phyloP scores from a whole-genome alignment of 768 basidiomycete genomes.

The Lentinula lateritia region DNA sequence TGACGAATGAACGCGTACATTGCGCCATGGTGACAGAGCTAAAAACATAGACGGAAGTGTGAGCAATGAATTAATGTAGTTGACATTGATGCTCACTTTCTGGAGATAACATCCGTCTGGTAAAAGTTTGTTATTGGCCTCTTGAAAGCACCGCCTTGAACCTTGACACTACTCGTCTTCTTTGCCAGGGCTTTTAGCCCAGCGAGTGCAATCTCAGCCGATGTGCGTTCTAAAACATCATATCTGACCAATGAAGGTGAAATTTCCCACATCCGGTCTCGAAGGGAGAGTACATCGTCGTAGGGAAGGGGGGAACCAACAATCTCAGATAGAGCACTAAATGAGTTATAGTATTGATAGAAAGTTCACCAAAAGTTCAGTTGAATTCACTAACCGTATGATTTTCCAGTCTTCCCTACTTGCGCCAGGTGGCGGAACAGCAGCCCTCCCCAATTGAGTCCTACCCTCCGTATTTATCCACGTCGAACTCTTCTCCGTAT shows the following conservation, averaged over 20 bases:
- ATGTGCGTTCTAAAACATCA: slow-evolving; percentile 74
- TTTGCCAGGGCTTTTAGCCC: slow-evolving; percentile 60
- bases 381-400: slow-evolving; percentile 53
- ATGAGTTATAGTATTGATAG: neutral
- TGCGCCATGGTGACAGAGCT: slow-evolving; percentile 97
- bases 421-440: slow-evolving; percentile 92
- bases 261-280: slow-evolving; percentile 96
- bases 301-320: slow-evolving; percentile 81
- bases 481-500: slow-evolving; percentile 84
- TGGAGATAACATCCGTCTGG: slow-evolving; percentile 90
- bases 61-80: neutral
- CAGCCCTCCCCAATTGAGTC: slow-evolving; percentile 83
- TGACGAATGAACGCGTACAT: slow-evolving; percentile 82
- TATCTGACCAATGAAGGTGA: slow-evolving; percentile 87
- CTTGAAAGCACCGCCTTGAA: slow-evolving; percentile 55
- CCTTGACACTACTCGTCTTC: slow-evolving; percentile 48
- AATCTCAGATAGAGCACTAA: slow-evolving; percentile 84
- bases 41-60: slow-evolving; percentile 1
- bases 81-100: slow-evolving; percentile 60
- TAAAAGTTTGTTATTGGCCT: slow-evolving; percentile 93
- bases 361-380: neutral
- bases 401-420: slow-evolving; percentile 98
- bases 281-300: slow-evolving; percentile 75
- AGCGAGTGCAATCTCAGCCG: slow-evolving; percentile 59
- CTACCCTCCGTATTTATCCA: slow-evolving; percentile 99